A percentile compares a stretch with the other conserved stretches of the same genome.
phyloP scores from a whole-genome alignment of 345 rosid genomes.

The Hibiscus mutabilis region DNA sequence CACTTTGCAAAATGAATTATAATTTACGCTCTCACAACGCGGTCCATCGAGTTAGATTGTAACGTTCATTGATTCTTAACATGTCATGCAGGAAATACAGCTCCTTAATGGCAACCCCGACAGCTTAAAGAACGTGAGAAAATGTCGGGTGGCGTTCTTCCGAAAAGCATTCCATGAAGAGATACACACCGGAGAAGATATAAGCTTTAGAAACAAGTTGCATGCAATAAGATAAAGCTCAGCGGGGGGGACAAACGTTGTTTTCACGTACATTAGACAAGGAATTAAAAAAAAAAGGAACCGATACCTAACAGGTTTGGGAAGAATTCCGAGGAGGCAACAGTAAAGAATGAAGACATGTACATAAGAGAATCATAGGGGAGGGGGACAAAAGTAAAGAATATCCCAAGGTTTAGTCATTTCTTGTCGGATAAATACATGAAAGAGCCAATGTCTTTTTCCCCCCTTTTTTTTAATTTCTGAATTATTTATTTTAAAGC shows the following conservation, averaged over 20 bases:
- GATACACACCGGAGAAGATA: slow-evolving; percentile 11
- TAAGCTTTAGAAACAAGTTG: not conserved
- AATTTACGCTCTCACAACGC: too few relatives aligned
- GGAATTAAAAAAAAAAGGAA: not conserved
- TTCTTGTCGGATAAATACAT: slow-evolving; percentile 1
- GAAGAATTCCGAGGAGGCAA: not conserved
- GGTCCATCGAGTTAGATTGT: too few relatives aligned
- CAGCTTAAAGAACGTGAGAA: slow-evolving; percentile 46
- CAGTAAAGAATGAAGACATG: not conserved
- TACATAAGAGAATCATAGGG: slow-evolving; percentile 12
- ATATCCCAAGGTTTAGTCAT: slow-evolving; percentile 6
- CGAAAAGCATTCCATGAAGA: slow-evolving; percentile 53
- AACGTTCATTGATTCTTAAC: not conserved
- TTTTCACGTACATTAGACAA: not conserved
- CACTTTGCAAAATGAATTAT: too few relatives aligned
- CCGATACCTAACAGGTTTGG: not conserved
- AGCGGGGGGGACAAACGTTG: not conserved
- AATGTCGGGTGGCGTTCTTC: slow-evolving; percentile 42
- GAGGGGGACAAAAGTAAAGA: not conserved
- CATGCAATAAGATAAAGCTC: not conserved
- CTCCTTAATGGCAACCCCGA: slow-evolving; percentile 64
- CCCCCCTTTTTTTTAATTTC: not conserved
- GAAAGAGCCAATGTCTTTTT: not conserved
- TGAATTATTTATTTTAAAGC: not conserved
- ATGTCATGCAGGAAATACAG: slow-evolving; percentile 49